Evolutionary conservation across 2,329 filamentous ascomycete species (phyloP).

Genomic region (Ophiostoma angusticollis): DNA sequence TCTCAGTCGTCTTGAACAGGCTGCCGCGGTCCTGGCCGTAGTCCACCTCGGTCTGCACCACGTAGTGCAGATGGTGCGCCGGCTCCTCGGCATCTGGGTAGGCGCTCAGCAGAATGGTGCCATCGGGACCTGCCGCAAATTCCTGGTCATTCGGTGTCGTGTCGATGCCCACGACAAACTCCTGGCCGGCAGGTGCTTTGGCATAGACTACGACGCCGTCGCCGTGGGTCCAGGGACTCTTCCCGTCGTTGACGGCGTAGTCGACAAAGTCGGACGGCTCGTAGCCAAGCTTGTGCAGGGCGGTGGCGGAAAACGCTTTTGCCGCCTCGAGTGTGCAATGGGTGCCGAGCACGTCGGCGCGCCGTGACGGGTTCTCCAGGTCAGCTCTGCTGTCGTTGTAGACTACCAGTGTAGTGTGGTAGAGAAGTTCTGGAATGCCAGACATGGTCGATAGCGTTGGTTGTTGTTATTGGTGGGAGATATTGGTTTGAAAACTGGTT

Average conservation of each 20-base stretch:
- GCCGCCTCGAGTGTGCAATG: conserved; percentile 24
- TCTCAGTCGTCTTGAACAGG: conserved; percentile 23
- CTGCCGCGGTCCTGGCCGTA: conserved; percentile 27
- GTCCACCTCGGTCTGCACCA: conserved; percentile 29
- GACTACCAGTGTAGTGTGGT: conserved; percentile 22
- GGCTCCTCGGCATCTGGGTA: conserved; percentile 9
- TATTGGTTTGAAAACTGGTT: background rate
- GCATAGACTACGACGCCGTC: conserved; percentile 27
- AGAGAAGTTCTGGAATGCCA: conserved; percentile 21
- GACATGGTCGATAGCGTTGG: conserved; percentile 6
- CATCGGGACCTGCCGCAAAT: conserved; percentile 16
- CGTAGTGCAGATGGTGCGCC: conserved; percentile 24
- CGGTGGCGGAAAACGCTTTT: conserved; percentile 22
- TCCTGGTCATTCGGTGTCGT: conserved; percentile 25
- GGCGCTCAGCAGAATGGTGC: conserved; percentile 14
- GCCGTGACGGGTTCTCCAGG: conserved; percentile 18
- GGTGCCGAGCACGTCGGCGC: conserved; percentile 26
- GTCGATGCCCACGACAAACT: conserved; percentile 25
- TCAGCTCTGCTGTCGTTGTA: conserved; percentile 10
- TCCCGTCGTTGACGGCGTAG: conserved; percentile 17
- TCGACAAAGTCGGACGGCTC: conserved; percentile 23
- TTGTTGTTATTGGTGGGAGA: background rate
- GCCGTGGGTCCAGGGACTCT: conserved; percentile 23
- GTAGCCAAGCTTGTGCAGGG: conserved; percentile 24
- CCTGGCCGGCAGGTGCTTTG: conserved; percentile 23